Conservation (phyloP, 2,329 filamentous ascomycete species). For the Trichoderma semiorbis region DNA sequence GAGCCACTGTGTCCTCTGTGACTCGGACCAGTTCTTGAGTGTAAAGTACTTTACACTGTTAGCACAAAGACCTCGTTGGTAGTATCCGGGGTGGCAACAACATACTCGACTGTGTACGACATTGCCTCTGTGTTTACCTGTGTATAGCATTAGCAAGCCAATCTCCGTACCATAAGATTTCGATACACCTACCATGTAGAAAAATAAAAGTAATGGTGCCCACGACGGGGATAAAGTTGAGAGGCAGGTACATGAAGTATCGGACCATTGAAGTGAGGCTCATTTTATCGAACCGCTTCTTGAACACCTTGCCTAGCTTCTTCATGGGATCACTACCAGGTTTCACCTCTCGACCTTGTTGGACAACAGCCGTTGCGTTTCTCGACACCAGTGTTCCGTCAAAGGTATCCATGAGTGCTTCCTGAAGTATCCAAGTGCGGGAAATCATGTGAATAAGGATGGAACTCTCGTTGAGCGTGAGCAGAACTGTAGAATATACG, state of each 20-base stretch:
- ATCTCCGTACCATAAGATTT: neutral
- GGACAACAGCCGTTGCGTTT: conserved; percentile 59
- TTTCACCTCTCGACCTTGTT: conserved; percentile 70
- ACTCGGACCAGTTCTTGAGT: conserved; percentile 74
- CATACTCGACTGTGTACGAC: conserved; percentile 53
- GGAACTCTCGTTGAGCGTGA: conserved; percentile 62
- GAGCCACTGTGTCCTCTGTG: conserved; percentile 65
- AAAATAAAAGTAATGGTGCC: conserved; percentile 79
- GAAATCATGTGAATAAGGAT: conserved; percentile 55
- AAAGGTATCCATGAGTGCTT: conserved; percentile 83
- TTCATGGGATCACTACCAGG: conserved; percentile 54
- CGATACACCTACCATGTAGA: conserved; percentile 57
- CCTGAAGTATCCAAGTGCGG: conserved; percentile 72
- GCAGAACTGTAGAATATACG: conserved; percentile 66
- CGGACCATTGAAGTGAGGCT: conserved; percentile 64
- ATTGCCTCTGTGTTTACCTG: conserved; percentile 47
- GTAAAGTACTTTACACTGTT: conserved; percentile 69
- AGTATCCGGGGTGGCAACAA: neutral
- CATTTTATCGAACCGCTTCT: conserved; percentile 55
- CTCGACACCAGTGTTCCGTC: conserved; percentile 64
- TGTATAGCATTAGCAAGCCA: neutral
- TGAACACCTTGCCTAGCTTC: conserved; percentile 55
- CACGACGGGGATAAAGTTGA: conserved; percentile 90
- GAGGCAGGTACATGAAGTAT: conserved; percentile 80
- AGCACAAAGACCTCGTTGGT: neutral